Conservation (phyloP, 306 rosid genomes). For the Alnus rubra region DNA sequence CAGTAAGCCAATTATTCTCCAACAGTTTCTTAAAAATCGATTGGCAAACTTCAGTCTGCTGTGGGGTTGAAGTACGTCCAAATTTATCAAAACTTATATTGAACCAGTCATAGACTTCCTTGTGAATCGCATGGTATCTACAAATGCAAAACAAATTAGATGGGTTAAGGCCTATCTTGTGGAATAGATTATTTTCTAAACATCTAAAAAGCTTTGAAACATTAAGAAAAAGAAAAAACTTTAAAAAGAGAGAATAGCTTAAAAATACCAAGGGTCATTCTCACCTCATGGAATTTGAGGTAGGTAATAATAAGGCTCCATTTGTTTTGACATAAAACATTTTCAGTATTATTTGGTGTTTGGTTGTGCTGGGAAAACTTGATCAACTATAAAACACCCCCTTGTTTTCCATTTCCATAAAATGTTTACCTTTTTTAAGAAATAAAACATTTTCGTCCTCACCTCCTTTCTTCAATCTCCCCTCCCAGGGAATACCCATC, state of each 20-base stretch:
- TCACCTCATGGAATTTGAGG: no score
- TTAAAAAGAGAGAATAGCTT: background rate
- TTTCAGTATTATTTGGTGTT: no score
- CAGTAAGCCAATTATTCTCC: constrained; percentile 79
- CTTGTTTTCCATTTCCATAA: no score
- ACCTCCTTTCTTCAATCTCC: no score
- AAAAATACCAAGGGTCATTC: background rate
- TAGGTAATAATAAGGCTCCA: background rate
- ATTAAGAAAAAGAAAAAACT: background rate
- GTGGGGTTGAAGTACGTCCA: constrained; percentile 79
- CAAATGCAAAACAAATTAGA: background rate
- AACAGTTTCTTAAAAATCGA: constrained; percentile 62
- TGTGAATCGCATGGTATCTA: constrained; percentile 72
- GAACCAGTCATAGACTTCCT: constrained; percentile 84
- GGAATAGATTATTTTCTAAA: background rate
- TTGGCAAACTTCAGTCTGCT: constrained; percentile 88
- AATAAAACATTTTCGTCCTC: no score
- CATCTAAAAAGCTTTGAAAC: background rate
- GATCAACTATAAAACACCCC: no score
- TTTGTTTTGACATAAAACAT: no score
- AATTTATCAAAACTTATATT: constrained; percentile 84
- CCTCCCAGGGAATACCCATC: no score
- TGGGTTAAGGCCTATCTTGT: background rate
- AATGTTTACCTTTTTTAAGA: no score
- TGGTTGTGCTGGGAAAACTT: no score